Evolutionary conservation across 345 rosid species (phyloP).

Genomic region (Acer negundo): DNA sequence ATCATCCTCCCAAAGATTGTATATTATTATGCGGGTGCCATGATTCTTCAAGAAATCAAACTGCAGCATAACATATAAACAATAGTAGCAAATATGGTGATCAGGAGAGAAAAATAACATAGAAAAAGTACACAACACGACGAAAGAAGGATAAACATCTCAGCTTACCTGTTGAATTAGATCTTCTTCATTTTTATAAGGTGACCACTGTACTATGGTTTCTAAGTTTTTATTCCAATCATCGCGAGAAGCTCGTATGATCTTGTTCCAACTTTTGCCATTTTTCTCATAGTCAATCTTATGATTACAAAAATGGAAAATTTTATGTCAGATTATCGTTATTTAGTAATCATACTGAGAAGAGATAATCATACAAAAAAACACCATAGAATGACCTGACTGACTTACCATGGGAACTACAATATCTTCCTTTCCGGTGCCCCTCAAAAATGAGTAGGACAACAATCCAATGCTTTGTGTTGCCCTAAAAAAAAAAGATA

Average conservation of each 20-base stretch:
- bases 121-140: background rate
- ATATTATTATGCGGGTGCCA: conserved; percentile 66
- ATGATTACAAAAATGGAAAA: conserved; percentile 4
- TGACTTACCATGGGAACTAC: conserved; percentile 82
- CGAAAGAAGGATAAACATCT: background rate
- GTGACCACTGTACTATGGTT: conserved; percentile 71
- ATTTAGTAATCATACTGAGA: background rate
- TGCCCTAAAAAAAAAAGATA: conserved; percentile 28
- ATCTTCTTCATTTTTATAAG: conserved; percentile 47
- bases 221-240: conserved; percentile 57
- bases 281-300: conserved; percentile 66
- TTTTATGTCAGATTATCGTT: background rate
- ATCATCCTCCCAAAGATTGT: conserved; percentile 87
- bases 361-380: background rate
- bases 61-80: conserved; percentile 32
- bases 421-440: conserved; percentile 66
- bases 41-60: conserved; percentile 45
- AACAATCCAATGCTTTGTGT: conserved; percentile 72
- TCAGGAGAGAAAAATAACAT: background rate
- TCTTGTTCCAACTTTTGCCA: conserved; percentile 45
- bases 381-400: conserved; percentile 18
- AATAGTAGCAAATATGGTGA: conserved; percentile 1
- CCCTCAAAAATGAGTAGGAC: conserved; percentile 67
- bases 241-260: conserved; percentile 38
- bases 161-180: conserved; percentile 51